Evolutionary conservation across 352 stramenopile species (phyloP).

Genomic region (Lagenidium giganteum): DNA sequence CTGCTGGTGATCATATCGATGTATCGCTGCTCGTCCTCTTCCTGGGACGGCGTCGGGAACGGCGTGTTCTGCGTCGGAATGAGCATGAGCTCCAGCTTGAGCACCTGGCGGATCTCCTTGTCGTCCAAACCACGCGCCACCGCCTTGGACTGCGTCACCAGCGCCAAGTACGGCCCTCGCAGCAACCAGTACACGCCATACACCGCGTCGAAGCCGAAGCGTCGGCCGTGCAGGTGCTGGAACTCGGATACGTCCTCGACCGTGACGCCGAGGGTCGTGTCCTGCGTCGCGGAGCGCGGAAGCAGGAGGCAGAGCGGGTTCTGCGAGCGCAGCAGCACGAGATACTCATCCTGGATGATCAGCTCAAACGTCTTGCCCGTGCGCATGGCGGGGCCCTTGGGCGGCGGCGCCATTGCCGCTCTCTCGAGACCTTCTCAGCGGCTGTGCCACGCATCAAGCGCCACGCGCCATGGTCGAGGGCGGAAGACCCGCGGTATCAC

Average conservation of each 20-base stretch:
- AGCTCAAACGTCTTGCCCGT: conserved; percentile 45
- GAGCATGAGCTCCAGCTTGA: conserved; percentile 58
- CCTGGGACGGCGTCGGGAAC: conserved; percentile 34
- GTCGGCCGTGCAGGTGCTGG: conserved; percentile 54
- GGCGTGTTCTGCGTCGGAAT: conserved; percentile 59
- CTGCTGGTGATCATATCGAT: conserved; percentile 53
- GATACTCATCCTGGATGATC: conserved; percentile 53
- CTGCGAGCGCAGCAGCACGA: conserved; percentile 35
- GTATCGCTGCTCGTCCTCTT: conserved; percentile 56
- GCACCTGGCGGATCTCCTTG: conserved; percentile 48
- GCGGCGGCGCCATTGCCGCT: no score
- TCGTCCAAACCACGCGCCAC: conserved; percentile 32
- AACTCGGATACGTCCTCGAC: conserved; percentile 49
- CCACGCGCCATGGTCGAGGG: no score
- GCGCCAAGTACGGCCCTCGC: conserved; percentile 48
- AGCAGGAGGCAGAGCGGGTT: conserved; percentile 37
- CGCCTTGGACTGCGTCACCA: conserved; percentile 59
- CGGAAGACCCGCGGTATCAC: no score
- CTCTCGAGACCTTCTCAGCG: no score
- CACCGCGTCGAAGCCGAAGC: conserved; percentile 64
- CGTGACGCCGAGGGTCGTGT: conserved; percentile 34
- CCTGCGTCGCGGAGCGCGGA: conserved; percentile 15
- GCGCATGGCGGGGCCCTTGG: no score
- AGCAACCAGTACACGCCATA: conserved; percentile 69
- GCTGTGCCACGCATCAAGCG: no score